Conservation (phyloP, 108 stramenopile genomes). For the Skeletonema marinoi region DNA sequence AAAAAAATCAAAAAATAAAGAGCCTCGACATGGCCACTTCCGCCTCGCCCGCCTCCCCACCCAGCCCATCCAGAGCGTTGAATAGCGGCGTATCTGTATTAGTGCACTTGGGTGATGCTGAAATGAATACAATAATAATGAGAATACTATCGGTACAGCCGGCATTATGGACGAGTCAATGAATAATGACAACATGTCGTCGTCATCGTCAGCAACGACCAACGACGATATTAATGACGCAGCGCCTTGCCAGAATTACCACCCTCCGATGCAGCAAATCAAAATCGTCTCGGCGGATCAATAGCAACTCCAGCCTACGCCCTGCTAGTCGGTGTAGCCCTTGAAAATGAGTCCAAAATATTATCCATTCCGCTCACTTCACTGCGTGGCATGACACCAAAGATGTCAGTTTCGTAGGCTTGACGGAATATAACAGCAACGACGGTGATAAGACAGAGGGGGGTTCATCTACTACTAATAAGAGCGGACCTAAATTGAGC, state of each 20-base stretch:
- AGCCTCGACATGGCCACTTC: neutral
- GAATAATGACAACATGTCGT: neutral
- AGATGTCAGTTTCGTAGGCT: constrained; percentile 52
- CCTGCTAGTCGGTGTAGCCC: constrained; percentile 15
- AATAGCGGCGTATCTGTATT: neutral
- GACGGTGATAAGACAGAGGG: constrained; percentile 43
- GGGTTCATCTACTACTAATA: constrained; percentile 52
- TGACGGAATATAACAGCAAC: constrained; percentile 26
- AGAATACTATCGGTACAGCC: no score
- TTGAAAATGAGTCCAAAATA: constrained; percentile 4
- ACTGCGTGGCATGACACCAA: constrained; percentile 47
- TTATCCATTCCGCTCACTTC: constrained; percentile 60
- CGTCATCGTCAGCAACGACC: neutral
- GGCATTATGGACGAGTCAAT: no score
- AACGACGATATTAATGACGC: neutral
- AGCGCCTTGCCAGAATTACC: neutral
- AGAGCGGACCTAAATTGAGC: constrained; percentile 4
- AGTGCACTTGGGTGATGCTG: neutral
- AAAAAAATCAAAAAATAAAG: no score
- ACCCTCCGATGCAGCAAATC: neutral
- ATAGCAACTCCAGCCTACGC: constrained; percentile 11
- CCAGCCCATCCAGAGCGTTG: neutral
- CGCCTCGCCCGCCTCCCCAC: neutral
- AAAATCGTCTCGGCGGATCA: neutral
- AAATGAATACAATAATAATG: neutral